Evolutionary conservation across 768 basidiomycete genomes (phyloP).

Genomic region (Tricholoma matsutake): DNA sequence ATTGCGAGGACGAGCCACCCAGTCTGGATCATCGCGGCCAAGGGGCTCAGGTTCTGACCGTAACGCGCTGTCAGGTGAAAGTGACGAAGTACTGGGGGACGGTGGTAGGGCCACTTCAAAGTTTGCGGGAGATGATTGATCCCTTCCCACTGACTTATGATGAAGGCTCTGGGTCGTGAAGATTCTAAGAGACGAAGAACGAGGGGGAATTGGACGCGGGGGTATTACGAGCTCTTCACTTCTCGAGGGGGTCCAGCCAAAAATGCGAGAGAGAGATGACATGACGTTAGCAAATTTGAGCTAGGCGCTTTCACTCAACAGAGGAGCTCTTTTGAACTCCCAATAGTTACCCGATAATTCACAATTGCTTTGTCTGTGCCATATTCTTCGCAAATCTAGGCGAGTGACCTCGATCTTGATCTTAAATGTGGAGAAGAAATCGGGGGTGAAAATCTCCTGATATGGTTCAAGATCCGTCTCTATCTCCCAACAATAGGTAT

Average conservation of each 20-base stretch:
- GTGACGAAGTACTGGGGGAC: conserved; percentile 21
- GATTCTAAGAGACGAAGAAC: conserved; percentile 5
- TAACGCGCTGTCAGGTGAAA: conserved; percentile 20
- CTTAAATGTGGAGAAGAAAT: conserved; percentile 8
- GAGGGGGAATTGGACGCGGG: conserved; percentile 12
- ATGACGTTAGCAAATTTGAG: conserved; percentile 12
- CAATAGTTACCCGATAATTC: conserved; percentile 8
- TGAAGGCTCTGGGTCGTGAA: conserved; percentile 2
- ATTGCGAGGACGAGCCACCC: conserved; percentile 67
- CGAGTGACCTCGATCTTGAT: conserved; percentile 17
- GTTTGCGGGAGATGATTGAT: conserved; percentile 3
- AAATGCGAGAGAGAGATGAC: conserved; percentile 20
- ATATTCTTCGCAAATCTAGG: conserved; percentile 9
- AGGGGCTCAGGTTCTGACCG: conserved; percentile 24
- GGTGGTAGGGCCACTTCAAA: conserved; percentile 12
- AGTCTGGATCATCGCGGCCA: conserved; percentile 46
- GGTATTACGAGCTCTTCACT: conserved; percentile 24
- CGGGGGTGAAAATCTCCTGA: conserved; percentile 15
- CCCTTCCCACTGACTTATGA: neutral
- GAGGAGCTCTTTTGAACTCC: conserved; percentile 10
- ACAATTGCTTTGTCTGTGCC: conserved; percentile 13
- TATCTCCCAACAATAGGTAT: conserved; percentile 11
- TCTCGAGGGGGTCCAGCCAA: conserved; percentile 32
- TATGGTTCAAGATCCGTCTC: conserved; percentile 6
- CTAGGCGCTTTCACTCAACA: neutral